These are phyloP conservation scores for Saxophila tyrrhenica DNA, from an alignment of 495 filamentous ascomycete species.

Conservation along the genomic window DNA sequence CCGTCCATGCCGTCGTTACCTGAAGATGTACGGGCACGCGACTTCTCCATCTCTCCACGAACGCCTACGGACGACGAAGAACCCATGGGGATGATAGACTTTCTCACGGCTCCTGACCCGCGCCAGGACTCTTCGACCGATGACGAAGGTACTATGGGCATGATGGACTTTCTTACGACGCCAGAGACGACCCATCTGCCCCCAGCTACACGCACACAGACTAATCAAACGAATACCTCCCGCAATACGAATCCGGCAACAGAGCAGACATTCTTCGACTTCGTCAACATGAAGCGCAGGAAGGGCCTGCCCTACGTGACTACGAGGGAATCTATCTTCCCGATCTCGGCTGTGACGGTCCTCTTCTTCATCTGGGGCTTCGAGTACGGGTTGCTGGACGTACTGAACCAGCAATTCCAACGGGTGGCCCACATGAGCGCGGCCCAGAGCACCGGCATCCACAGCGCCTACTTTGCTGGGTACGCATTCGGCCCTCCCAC, in stretches of 20 bases:
- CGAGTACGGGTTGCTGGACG: constrained; percentile 33
- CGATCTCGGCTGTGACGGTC: constrained; percentile 31
- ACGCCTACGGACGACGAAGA: not conserved
- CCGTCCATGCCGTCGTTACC: constrained; percentile 7
- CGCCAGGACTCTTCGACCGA: constrained; percentile 1
- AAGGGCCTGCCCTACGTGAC: constrained; percentile 54
- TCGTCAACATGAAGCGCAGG: constrained; percentile 66
- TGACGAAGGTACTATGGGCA: constrained; percentile 35
- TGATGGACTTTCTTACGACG: constrained; percentile 49
- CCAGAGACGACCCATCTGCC: constrained; percentile 35
- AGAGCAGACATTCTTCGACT: constrained; percentile 53
- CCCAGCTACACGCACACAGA: constrained; percentile 19
- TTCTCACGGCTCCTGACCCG: constrained; percentile 46
- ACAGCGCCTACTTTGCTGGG: constrained; percentile 54
- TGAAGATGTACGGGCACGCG: constrained; percentile 6
- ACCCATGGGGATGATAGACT: constrained; percentile 44
- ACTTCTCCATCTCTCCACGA: constrained; percentile 6
- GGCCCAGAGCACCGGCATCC: constrained; percentile 43
- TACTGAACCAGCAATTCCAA: constrained; percentile 31
- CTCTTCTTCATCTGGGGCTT: constrained; percentile 38
- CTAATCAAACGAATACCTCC: constrained; percentile 22
- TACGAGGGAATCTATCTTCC: constrained; percentile 29
- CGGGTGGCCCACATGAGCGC: constrained; percentile 25
- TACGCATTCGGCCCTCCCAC: constrained; percentile 49
- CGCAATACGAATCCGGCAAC: constrained; percentile 24